Base-by-base conservation (phyloP, 257 asterid species). In the Petunia axillaris region DNA sequence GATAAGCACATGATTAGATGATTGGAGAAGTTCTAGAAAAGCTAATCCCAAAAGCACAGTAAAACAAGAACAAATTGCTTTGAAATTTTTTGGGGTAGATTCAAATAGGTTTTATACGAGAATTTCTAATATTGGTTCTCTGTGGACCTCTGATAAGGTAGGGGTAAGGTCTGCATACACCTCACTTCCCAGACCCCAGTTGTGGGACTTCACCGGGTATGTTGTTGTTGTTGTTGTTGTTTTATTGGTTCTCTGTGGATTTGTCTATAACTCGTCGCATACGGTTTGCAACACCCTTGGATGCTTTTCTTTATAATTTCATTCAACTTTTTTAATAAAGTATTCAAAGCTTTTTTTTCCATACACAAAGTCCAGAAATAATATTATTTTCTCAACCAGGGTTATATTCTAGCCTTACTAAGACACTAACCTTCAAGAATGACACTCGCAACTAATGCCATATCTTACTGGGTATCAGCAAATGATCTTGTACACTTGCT, bases 391-490 rank as follows among this genome's bases (percentile, higher is more conserved):
- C 25, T 48, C 25, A 25, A 71, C 60, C 1, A 25, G 35, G 35
- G 77, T 16, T 10, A 10, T 43, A 10, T 71, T 48, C 60, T 48
- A 71, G 77, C 77, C 60, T 71, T 48, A 71, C 41, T 48, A 48
- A 71, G 59, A 11, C 77, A 46, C 59, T 10, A 35, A 71, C 14
- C 58, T 71, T 71, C 35, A 43, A 68, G 40, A 68, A 68, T 68
- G 76, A 68, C 9, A 8, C 76, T 43, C 76, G 16, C 36, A 58
- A 58, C 11, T 6, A 58, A 16, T 16, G 38, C 10, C 76, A 13
- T 43, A 43, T 43, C 38, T 67, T 50, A 67, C n/a, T 8, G 57
- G 64, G 11, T 10, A 58, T 2, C 64, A 58, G 38, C 11, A 58
- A 0, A n/a, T 68, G 76, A 68, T n/a, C 39, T 67, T 68, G 55